Base-by-base conservation (phyloP, 805 yeast genomes). In the Cyberlindnera japonica region DNA sequence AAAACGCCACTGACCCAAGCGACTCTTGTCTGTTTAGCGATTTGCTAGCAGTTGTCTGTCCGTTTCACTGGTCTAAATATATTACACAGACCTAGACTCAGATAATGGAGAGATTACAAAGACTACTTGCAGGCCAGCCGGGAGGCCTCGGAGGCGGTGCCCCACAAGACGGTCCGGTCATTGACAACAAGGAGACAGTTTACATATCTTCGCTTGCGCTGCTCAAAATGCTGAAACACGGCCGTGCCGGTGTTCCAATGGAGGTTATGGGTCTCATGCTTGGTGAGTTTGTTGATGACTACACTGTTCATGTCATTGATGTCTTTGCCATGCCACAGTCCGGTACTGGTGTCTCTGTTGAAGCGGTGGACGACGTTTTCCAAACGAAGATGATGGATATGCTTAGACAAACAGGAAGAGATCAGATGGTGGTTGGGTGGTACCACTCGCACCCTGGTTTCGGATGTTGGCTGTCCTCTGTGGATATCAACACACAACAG, bases 311-410 rank as follows among this genome's bases (percentile, higher is more conserved):
- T 55, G 99, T 93, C 28, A 88, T 88, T 40, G 99, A 93, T 60
- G 99, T 95, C 37, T 93, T 93, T 72, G 99, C 99, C 41, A 93
- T 93, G 99, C 99, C 99, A 15, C 99, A 93, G 68, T 79, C 89
- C 34, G 95, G 96, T 58, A 93, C 99, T 9, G 99, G 99, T 45
- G 99, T 95, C 15, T 84, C 95, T 43, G 99, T 93, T 43, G 99
- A 93, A 63, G 99, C 99, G 2, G 99, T 93, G 24, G 99, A 95
- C 63, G 98, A 95, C 62, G 98, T 95, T 37, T 93, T 93, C 69
- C 99, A 93, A 64, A 90, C 98, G 4, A 86, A 83, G 61, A 95
- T 93, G 99, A 93, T 93, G 99, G 99, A 93, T 60, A 93, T 93
- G 99, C 75, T 93, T 58, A 81, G 85, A 66, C 99, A 93, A 64